Percentiles rank a stretch among this genome's conserved stretches.
Conservation (phyloP, 331 rosid species). For the Acacia concinna region DNA sequence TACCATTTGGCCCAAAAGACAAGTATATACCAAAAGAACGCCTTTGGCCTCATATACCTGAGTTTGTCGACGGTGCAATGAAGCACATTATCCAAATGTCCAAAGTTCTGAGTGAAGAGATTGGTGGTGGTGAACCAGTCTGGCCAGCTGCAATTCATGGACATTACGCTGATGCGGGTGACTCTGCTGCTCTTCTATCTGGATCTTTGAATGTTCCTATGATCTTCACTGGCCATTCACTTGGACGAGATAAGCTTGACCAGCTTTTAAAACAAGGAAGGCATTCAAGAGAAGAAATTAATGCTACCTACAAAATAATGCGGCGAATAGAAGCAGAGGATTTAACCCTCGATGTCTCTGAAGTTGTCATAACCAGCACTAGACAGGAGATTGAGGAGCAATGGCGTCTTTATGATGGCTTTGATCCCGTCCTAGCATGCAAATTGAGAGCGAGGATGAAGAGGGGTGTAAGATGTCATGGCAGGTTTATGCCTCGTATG, state of each 20-base stretch:
- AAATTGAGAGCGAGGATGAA: slow-evolving; percentile 89
- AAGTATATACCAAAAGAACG: slow-evolving; percentile 82
- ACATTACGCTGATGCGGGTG: slow-evolving; percentile 99
- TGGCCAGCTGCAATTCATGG: slow-evolving; percentile 98
- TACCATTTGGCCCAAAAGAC: slow-evolving; percentile 91
- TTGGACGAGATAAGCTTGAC: slow-evolving; percentile 95
- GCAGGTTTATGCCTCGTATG: slow-evolving; percentile 95
- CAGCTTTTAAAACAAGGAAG: slow-evolving; percentile 87
- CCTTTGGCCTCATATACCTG: slow-evolving; percentile 97
- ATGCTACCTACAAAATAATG: slow-evolving; percentile 86
- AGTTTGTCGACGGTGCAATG: slow-evolving; percentile 95
- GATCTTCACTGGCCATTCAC: slow-evolving; percentile 98
- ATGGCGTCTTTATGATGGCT: slow-evolving; percentile 95
- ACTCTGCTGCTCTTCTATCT: slow-evolving; percentile 86
- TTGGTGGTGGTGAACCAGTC: slow-evolving; percentile 71
- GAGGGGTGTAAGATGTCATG: slow-evolving; percentile 95
- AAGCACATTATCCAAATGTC: slow-evolving; percentile 90
- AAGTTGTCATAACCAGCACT: slow-evolving; percentile 91
- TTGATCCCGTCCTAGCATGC: slow-evolving; percentile 95
- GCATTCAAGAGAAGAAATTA: slow-evolving; percentile 81
- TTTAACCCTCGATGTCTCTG: slow-evolving; percentile 84
- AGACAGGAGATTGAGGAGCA: slow-evolving; percentile 94
- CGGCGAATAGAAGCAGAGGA: slow-evolving; percentile 99
- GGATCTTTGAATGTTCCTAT: slow-evolving; percentile 94
- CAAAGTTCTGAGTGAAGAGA: slow-evolving; percentile 84